Base-by-base conservation (phyloP, 305 asterid species). In the Solanum chacoense region DNA sequence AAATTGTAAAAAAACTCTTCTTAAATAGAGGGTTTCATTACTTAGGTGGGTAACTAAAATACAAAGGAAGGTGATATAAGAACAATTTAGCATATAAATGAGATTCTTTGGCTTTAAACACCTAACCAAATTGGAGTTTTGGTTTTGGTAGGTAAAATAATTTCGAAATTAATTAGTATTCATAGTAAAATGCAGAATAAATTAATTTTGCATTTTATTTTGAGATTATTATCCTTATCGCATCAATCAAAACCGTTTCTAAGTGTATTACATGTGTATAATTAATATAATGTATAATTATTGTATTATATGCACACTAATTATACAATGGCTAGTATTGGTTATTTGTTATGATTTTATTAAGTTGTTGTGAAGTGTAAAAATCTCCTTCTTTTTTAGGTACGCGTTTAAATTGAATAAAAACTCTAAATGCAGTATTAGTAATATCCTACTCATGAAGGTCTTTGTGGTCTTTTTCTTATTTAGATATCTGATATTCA, bases 41-140 rank as follows among this genome's bases (percentile, higher is more conserved):
- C 72, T 83, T 18, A 45, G 42, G 72, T 42, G n/a, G 86, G 86
- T 45, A 50, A 50, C 86, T 29, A 83, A 83, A 50, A 10, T 45
- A 83, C 86, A 83, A 83, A 83, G 55, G 40, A 83, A 50, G 86
- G 42, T 83, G 86, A 45, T 83, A 45, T 83, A 83, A 83, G 29
- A 55, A 55, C 67, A 31, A 80, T 1, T 50, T 29, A 83, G 73
- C 31, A 45, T 18, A 26, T 80, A 80, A 80, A 80, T 80, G 86
- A 80, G 11, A 42, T 45, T 42, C 26, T 9, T 8, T n/a, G 38
- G 3, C 37, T 80, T 80, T 77, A 42, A 80, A 80, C 69, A 42
- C 71, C 69, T 80, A 29, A 80, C 28, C 10, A 42, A 80, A 13
- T 24, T 80, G 37, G 8, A 4, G 71, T 16, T 80, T 80, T 37